A percentile compares a stretch with the other conserved stretches of the same genome.
Conservation (phyloP, 192 early-diverging fungal species). For the Paraglomus brasilianum region DNA sequence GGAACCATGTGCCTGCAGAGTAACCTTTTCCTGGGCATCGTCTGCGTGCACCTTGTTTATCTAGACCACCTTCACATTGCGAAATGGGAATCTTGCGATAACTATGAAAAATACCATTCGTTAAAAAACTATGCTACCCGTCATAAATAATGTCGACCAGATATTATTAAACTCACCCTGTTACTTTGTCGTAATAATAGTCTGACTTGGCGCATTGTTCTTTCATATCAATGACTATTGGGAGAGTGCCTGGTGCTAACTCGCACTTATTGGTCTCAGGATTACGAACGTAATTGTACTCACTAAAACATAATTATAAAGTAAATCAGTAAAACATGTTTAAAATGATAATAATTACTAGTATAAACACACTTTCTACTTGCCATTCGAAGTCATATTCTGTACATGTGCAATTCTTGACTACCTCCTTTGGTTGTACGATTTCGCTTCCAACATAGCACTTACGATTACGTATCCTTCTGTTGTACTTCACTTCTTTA, state of each 20-base stretch:
- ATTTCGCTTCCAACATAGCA: conserved; percentile 80
- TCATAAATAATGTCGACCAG: background rate
- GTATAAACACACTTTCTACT: background rate
- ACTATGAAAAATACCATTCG: conserved; percentile 24
- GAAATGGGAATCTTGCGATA: conserved; percentile 81
- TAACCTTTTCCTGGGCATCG: conserved; percentile 58
- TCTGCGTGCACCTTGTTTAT: conserved; percentile 52
- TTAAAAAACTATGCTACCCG: background rate
- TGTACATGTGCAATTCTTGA: conserved; percentile 72
- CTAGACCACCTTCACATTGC: conserved; percentile 64
- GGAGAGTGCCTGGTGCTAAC: conserved; percentile 52
- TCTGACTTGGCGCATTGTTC: conserved; percentile 50
- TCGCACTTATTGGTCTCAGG: conserved; percentile 51
- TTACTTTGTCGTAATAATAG: conserved; percentile 62
- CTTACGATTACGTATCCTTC: conserved; percentile 60
- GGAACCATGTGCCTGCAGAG: conserved; percentile 31
- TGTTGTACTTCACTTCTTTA: conserved; percentile 66
- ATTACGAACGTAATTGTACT: conserved; percentile 73
- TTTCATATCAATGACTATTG: conserved; percentile 39
- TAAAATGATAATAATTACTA: background rate
- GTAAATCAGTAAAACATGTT: conserved; percentile 11
- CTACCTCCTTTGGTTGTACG: conserved; percentile 51
- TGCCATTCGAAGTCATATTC: conserved; percentile 83
- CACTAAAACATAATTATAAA: conserved; percentile 37
- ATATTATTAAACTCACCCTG: conserved; percentile 40